Conservation (phyloP, 441 rosid species). For the Brassica balearica region DNA sequence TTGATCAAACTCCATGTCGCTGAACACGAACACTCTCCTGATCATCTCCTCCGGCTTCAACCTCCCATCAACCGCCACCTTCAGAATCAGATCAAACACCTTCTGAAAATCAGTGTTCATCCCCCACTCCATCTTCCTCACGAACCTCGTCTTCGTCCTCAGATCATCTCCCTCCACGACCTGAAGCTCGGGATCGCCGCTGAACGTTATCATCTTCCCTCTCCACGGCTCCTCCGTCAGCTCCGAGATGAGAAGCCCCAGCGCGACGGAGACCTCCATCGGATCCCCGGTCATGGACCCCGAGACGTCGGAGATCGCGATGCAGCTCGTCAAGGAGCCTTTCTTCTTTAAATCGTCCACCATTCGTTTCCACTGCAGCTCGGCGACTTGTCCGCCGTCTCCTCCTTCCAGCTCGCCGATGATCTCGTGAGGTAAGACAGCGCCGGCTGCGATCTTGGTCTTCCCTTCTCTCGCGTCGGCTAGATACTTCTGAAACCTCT, state of each 20-base stretch:
- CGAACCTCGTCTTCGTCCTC: constrained; percentile 40
- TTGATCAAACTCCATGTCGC: constrained; percentile 66
- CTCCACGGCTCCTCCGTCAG: constrained; percentile 61
- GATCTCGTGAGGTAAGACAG: constrained; percentile 60
- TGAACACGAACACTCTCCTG: constrained; percentile 58
- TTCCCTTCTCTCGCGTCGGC: constrained; percentile 48
- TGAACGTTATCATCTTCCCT: constrained; percentile 66
- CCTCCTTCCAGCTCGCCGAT: constrained; percentile 35
- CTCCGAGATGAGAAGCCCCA: constrained; percentile 66
- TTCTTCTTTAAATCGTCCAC: constrained; percentile 53
- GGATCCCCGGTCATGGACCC: too few species aligned
- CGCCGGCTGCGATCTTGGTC: constrained; percentile 50
- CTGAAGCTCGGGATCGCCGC: constrained; percentile 51
- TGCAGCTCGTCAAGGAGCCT: constrained; percentile 58
- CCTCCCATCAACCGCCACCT: constrained; percentile 46
- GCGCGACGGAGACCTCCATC: constrained; percentile 18
- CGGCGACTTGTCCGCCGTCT: constrained; percentile 48
- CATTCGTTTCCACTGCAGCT: constrained; percentile 57
- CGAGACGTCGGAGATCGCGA: constrained; percentile 52
- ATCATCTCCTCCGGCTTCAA: constrained; percentile 56
- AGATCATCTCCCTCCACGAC: constrained; percentile 48
- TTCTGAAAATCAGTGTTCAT: constrained; percentile 51
- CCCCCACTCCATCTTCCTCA: constrained; percentile 44
- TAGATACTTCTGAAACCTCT: constrained; percentile 47
- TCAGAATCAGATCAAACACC: constrained; percentile 54